phyloP scores from a whole-genome alignment of 2,329 filamentous ascomycete genomes.

The Colletotrichum brevisporum region DNA sequence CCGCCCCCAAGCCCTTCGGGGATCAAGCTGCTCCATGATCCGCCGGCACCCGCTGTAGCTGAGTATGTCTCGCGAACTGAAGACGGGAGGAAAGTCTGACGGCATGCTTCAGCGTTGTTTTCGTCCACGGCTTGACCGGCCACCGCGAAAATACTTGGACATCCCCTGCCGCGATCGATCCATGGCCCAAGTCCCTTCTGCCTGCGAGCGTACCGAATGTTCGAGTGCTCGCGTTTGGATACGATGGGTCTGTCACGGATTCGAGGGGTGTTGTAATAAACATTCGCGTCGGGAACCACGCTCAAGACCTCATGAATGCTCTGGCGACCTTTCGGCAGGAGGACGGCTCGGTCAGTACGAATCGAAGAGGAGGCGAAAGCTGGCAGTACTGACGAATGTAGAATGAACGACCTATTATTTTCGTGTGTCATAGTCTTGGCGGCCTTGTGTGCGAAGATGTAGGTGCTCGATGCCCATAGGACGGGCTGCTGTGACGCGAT shows the following conservation, averaged over 20 bases:
- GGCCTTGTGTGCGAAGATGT: conserved; percentile 47
- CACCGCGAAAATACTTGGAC: conserved; percentile 49
- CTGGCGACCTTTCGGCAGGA: conserved; percentile 45
- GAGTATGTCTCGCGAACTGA: no score
- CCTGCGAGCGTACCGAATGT: conserved; percentile 46
- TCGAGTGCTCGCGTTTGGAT: conserved; percentile 51
- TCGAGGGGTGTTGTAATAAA: conserved; percentile 46
- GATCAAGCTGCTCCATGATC: no score
- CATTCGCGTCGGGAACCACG: conserved; percentile 48
- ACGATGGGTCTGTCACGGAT: conserved; percentile 48
- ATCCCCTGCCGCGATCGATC: conserved; percentile 41
- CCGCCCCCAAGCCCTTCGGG: no score
- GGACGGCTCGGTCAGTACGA: conserved; percentile 44
- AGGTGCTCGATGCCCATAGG: conserved; percentile 4
- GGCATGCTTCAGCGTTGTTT: not conserved
- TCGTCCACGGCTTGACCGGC: conserved; percentile 13
- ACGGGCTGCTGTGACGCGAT: conserved; percentile 40
- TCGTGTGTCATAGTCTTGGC: conserved; percentile 46
- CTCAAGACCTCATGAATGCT: conserved; percentile 47
- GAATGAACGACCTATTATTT: conserved; percentile 44
- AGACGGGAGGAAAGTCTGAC: no score
- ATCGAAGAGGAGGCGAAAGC: not conserved
- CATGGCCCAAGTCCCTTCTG: conserved; percentile 50
- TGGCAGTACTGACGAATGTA: conserved; percentile 14
- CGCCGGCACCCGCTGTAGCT: no score